A percentile compares a stretch with the other conserved stretches of the same genome.
phyloP scores from a whole-genome alignment of 2,329 filamentous ascomycete species.

The Fusarium metavorans region DNA sequence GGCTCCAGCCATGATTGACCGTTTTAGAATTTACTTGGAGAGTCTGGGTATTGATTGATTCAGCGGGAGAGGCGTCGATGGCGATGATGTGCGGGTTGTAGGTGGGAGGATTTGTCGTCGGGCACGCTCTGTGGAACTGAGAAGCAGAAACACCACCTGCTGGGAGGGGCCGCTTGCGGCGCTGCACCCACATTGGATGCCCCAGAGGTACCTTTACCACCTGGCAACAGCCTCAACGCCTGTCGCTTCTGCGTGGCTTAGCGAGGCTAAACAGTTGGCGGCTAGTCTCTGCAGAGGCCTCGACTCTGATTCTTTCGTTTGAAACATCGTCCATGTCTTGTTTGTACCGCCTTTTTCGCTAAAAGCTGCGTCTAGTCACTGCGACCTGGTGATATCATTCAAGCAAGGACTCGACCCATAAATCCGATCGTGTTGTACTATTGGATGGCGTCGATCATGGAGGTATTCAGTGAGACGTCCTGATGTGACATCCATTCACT shows the following conservation, averaged over 20 bases:
- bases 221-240: constrained; percentile 21
- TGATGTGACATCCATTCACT: neutral
- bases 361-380: neutral
- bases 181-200: constrained; percentile 27
- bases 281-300: neutral
- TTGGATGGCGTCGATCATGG: constrained; percentile 17
- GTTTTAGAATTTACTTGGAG: constrained; percentile 6
- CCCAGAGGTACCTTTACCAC: neutral
- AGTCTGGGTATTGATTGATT: constrained; percentile 1
- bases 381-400: neutral
- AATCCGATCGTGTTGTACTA: constrained; percentile 37
- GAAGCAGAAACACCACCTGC: constrained; percentile 5
- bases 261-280: neutral
- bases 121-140: constrained; percentile 22
- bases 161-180: constrained; percentile 39
- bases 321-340: neutral
- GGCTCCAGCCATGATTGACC: constrained; percentile 53
- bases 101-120: constrained; percentile 25
- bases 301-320: neutral
- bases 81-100: constrained; percentile 22
- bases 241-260: neutral
- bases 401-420: constrained; percentile 32
- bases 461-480: neutral
- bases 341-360: neutral
- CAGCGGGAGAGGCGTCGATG: constrained; percentile 9